Evolutionary conservation across 305 asterid species (phyloP), one percentile per base, ranked within the genome.

Genomic region (Lippia alba): DNA sequence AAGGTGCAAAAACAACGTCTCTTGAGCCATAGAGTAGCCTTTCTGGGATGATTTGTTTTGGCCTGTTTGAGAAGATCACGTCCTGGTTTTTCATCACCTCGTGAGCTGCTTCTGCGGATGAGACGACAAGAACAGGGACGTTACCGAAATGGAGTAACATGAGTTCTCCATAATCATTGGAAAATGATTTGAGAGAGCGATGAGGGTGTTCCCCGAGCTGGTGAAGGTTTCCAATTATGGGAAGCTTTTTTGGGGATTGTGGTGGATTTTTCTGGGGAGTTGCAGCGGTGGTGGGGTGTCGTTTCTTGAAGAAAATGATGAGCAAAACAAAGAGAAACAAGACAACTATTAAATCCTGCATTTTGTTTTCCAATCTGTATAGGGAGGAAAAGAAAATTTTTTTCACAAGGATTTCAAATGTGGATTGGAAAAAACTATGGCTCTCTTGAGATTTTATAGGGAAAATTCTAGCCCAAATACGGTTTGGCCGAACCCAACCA

Each of bases 61-160:
- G 92, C 74, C 88, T 45, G 72, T 65, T 77, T 0, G 84, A 33
- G 60, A 88, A 90, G n/a, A 67, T 44, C 1, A 82, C 16, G 62
- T 90, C 93, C 45, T 86, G 83, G 17, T 74, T 77, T 73, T 82
- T 84, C 92, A 84, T 86, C 66, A 87, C 78, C 66, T 79, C 74
- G 0, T 59, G 63, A 0, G 96, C 94, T 7, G 78, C 83, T 0
- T 74, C 80, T 6, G 87, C 79, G 6, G 94, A 82, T 9, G 96
- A 87, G 32, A 58, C 82, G 1, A 85, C 17, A 0, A 85, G 39
- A 3, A 78, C 69, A 0, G 83, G 87, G 0, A 77, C 61, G 0
- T 45, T 9, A 0, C 94, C 90, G 0, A 84, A 56, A 39, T 82
- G 82, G 6, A 87, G 86, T 5, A 81, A 69, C 84, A 85, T 82